phyloP scores from a whole-genome alignment of 495 filamentous ascomycete species.

The Baudoinia panamericana region DNA sequence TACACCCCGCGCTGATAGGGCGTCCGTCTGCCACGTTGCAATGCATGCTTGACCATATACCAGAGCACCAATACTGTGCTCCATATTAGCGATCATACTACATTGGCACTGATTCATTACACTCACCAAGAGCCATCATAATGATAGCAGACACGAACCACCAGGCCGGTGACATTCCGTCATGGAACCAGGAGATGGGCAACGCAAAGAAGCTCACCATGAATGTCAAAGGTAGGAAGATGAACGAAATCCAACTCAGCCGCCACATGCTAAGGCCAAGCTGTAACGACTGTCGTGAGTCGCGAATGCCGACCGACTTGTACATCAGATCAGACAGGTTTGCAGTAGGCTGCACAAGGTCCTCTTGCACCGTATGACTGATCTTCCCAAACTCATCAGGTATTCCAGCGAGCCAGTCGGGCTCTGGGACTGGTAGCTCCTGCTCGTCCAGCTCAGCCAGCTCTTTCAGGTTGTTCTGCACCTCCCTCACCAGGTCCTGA shows the following conservation, averaged over 20 bases:
- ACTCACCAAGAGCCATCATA: constrained; percentile 31
- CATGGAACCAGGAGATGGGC: constrained; percentile 36
- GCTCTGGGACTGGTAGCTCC: constrained; percentile 18
- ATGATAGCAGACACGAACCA: constrained; percentile 38
- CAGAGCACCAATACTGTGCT: constrained; percentile 31
- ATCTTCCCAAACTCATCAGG: constrained; percentile 33
- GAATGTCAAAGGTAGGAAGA: constrained; percentile 44
- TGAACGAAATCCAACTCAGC: constrained; percentile 29
- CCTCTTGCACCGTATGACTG: constrained; percentile 35
- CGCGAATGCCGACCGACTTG: constrained; percentile 42
- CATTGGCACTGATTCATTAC: background rate
- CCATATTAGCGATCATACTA: background rate
- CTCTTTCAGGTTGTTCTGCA: constrained; percentile 28
- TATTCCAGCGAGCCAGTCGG: constrained; percentile 31
- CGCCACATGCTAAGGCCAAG: constrained; percentile 38
- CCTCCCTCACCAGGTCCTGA: constrained; percentile 36
- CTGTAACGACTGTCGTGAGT: constrained; percentile 38
- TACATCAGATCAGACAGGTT: constrained; percentile 41
- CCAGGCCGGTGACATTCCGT: constrained; percentile 36
- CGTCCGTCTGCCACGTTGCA: constrained; percentile 32
- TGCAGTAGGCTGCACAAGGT: constrained; percentile 38
- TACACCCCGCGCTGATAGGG: constrained; percentile 41
- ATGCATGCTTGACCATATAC: constrained; percentile 39
- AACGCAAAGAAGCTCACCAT: constrained; percentile 42
- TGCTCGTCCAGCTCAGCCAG: constrained; percentile 22